These are phyloP conservation scores for Bacterosira constricta DNA, from an alignment of 108 stramenopile species.

Conservation along the genomic window DNA sequence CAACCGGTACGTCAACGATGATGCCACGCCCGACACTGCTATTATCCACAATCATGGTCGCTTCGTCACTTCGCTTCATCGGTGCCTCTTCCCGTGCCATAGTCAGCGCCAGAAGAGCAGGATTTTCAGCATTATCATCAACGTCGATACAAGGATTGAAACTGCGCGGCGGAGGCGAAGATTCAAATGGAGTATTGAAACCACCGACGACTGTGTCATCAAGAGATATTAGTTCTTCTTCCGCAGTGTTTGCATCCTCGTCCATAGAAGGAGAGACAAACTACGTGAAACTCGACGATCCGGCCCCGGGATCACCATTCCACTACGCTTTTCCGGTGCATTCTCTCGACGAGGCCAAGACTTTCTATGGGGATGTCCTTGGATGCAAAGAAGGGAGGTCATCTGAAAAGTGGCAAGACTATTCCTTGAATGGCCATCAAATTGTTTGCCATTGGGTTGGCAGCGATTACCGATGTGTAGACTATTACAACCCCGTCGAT, in stretches of 20 bases:
- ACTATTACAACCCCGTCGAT: slow-evolving; percentile 98
- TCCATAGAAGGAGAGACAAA: slow-evolving; percentile 9
- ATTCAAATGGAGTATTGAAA: not conserved
- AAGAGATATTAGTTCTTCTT: slow-evolving; percentile 19
- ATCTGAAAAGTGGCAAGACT: slow-evolving; percentile 96
- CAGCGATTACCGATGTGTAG: slow-evolving; percentile 88
- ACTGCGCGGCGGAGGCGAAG: slow-evolving; percentile 1
- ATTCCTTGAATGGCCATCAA: slow-evolving; percentile 94
- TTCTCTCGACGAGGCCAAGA: slow-evolving; percentile 85
- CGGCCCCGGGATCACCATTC: slow-evolving; percentile 90
- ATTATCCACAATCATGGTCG: not conserved
- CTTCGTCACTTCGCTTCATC: slow-evolving; percentile 6
- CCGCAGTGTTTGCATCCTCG: not conserved
- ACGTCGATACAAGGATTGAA: not conserved
- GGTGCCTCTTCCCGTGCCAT: not conserved
- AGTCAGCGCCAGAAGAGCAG: not conserved
- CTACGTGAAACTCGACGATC: slow-evolving; percentile 63
- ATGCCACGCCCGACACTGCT: not conserved
- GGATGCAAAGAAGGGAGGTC: slow-evolving; percentile 91
- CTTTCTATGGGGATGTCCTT: slow-evolving; percentile 90
- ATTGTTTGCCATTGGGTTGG: slow-evolving; percentile 96
- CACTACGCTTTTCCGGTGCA: slow-evolving; percentile 98
- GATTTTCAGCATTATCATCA: not conserved
- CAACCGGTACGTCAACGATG: too few species aligned
- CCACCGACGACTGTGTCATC: not conserved